Evolutionary conservation across 345 rosid species (phyloP).

Genomic region (Corymbia maculata): DNA sequence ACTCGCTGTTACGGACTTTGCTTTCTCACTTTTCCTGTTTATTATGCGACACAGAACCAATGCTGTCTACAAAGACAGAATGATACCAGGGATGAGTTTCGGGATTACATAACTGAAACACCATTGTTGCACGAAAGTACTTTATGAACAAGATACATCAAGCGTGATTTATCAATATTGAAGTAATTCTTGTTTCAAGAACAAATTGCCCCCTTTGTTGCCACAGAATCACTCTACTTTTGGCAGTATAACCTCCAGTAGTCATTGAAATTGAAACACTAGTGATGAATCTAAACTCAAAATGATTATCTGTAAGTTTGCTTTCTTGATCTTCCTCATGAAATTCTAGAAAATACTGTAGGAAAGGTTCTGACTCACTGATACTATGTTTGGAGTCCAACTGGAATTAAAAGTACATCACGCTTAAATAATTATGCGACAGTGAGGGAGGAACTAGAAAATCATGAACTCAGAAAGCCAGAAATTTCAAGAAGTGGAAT

Average conservation of each 20-base stretch:
- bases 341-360: not conserved
- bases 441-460: not conserved
- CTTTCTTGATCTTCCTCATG: not conserved
- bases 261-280: not conserved
- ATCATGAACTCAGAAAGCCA: not conserved
- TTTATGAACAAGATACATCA: not conserved
- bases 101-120: not conserved
- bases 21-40: not conserved
- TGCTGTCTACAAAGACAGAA: not conserved
- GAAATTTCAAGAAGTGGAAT: not conserved
- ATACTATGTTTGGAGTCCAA: not conserved
- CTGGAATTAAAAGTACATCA: not conserved
- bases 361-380: not conserved
- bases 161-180: not conserved
- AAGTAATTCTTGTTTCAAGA: not conserved
- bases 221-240: not conserved
- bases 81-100: not conserved
- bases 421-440: not conserved
- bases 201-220: not conserved
- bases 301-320: not conserved
- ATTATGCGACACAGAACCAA: not conserved
- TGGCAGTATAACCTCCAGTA: not conserved
- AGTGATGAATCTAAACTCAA: not conserved
- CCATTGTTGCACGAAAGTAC: not conserved
- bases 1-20: not conserved